phyloP scores from a whole-genome alignment of 2,329 filamentous ascomycete genomes.

The Colletotrichum tabaci region DNA sequence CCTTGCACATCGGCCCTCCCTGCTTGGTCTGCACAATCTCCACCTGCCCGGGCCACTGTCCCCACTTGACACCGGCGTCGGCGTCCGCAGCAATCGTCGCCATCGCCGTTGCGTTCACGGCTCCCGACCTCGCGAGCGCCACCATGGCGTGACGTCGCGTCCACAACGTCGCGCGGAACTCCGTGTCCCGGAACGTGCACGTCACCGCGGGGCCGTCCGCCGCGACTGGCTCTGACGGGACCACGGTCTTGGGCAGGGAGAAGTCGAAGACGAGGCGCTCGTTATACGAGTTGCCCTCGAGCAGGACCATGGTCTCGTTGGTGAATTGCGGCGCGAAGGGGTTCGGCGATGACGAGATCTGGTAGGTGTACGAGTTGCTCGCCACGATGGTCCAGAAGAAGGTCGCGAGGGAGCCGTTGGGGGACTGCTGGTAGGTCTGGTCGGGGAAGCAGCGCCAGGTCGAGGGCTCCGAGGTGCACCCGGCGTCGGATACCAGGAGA shows the following conservation, averaged over 20 bases:
- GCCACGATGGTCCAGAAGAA: constrained; percentile 75
- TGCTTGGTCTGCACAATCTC: constrained; percentile 67
- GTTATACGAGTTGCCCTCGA: constrained; percentile 61
- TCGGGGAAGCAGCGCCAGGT: constrained; percentile 77
- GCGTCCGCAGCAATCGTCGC: constrained; percentile 43
- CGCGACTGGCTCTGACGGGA: constrained; percentile 61
- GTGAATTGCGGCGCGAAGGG: constrained; percentile 70
- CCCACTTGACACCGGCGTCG: constrained; percentile 48
- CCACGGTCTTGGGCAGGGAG: constrained; percentile 65
- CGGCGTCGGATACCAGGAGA: constrained; percentile 66
- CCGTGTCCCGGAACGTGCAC: constrained; percentile 72
- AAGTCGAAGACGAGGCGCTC: constrained; percentile 74
- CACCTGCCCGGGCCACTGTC: constrained; percentile 71
- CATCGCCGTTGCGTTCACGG: constrained; percentile 8
- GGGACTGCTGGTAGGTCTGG: constrained; percentile 57
- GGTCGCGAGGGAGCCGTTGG: constrained; percentile 64
- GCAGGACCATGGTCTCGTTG: constrained; percentile 64
- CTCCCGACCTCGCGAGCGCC: constrained; percentile 37
- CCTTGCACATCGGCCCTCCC: constrained; percentile 69
- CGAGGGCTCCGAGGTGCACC: constrained; percentile 70
- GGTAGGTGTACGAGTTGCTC: constrained; percentile 58
- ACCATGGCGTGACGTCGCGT: constrained; percentile 57
- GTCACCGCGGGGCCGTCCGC: constrained; percentile 60
- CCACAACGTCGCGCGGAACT: constrained; percentile 72
- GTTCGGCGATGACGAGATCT: constrained; percentile 69